Conservation (phyloP, 768 basidiomycete genomes). For the Serendipita sp. region DNA sequence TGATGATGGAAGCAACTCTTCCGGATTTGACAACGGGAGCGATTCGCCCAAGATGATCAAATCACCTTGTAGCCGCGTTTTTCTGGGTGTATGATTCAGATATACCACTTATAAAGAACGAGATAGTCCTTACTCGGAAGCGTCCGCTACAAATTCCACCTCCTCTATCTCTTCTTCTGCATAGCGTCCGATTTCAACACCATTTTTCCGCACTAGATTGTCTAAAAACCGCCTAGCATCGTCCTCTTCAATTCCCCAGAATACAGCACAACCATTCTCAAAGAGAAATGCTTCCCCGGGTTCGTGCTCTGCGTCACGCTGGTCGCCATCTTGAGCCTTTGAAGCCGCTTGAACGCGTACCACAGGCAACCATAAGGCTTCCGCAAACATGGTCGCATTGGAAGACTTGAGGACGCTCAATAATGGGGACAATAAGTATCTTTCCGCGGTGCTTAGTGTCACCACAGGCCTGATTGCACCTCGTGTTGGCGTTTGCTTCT, state of each 20-base stretch:
- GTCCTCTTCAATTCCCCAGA: conserved; percentile 70
- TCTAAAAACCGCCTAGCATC: conserved; percentile 54
- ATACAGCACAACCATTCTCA: conserved; percentile 74
- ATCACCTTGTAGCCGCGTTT: conserved; percentile 80
- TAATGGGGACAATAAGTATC: conserved; percentile 11
- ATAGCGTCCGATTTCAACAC: conserved; percentile 48
- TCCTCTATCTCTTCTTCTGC: conserved; percentile 71
- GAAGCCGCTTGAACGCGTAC: neutral
- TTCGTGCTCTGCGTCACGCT: conserved; percentile 9
- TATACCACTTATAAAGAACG: neutral
- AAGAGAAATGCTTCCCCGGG: conserved; percentile 79
- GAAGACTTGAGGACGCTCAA: neutral
- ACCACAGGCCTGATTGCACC: conserved; percentile 65
- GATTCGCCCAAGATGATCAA: conserved; percentile 73
- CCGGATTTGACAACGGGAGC: conserved; percentile 37
- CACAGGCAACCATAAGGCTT: conserved; percentile 2
- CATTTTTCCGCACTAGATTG: conserved; percentile 31
- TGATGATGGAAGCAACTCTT: conserved; percentile 23
- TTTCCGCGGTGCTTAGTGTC: conserved; percentile 73
- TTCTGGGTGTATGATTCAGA: conserved; percentile 26
- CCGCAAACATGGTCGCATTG: conserved; percentile 3
- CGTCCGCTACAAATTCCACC: conserved; percentile 83
- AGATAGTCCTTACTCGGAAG: conserved; percentile 48
- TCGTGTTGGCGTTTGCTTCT: conserved; percentile 73
- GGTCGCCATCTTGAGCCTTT: neutral